phyloP scores from a whole-genome alignment of 148 eudicot species.

The Diospyros kaki region DNA sequence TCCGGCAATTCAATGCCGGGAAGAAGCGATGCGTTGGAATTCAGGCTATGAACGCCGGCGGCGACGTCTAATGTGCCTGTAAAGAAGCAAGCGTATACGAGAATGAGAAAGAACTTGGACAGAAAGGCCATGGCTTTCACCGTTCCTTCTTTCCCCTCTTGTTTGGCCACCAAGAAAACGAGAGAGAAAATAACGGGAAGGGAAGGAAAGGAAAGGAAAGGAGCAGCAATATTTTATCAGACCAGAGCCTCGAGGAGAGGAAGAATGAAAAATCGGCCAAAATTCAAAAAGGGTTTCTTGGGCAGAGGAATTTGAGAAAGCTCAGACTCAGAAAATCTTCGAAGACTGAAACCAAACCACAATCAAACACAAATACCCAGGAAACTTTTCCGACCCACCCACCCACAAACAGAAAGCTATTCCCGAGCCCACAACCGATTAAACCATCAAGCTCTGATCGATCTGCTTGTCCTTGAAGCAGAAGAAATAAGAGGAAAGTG shows the following conservation, averaged over 20 bases:
- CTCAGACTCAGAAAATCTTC: background rate
- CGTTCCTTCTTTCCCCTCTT: background rate
- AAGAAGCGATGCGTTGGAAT: constrained; percentile 35
- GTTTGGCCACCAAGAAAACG: background rate
- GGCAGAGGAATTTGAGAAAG: background rate
- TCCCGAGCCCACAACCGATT: too few relatives aligned
- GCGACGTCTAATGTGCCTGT: constrained; percentile 6
- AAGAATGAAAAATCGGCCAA: background rate
- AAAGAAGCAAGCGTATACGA: constrained; percentile 11
- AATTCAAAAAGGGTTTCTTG: background rate
- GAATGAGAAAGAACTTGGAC: constrained; percentile 14
- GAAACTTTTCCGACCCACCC: too few relatives aligned
- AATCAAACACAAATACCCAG: too few relatives aligned
- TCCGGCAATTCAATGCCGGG: constrained; percentile 36
- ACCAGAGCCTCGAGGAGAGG: too few relatives aligned
- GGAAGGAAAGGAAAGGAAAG: too few relatives aligned
- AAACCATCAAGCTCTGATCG: too few relatives aligned
- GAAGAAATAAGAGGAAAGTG: too few relatives aligned
- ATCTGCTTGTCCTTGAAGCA: too few relatives aligned
- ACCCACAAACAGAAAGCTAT: too few relatives aligned
- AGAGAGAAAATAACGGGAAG: background rate
- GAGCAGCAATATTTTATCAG: too few relatives aligned
- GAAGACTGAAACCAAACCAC: too few relatives aligned
- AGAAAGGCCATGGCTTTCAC: background rate
- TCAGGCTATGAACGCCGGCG: constrained; percentile 17